Evolutionary conservation across 2,329 filamentous ascomycete species (phyloP).

Genomic region (Bipolaris sorokiniana): DNA sequence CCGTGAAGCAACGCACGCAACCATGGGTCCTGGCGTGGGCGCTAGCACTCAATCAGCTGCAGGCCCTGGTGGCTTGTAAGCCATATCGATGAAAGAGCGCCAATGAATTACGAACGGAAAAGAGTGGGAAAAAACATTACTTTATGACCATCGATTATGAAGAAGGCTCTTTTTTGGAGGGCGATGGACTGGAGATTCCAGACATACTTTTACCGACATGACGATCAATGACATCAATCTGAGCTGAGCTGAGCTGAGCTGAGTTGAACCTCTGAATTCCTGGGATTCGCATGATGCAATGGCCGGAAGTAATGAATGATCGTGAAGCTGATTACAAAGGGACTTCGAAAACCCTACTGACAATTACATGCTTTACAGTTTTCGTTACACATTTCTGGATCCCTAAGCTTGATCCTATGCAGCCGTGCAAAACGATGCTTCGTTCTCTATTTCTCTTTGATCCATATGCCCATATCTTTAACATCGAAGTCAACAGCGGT

Average conservation of each 20-base stretch:
- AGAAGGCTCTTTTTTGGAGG: slow-evolving; percentile 2
- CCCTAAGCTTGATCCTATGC: too few species aligned
- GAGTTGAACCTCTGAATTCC: not conserved
- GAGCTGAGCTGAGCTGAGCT: not conserved
- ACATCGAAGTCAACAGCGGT: too few species aligned
- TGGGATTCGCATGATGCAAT: not conserved
- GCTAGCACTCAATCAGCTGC: slow-evolving; percentile 25
- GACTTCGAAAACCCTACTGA: not conserved
- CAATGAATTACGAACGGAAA: not conserved
- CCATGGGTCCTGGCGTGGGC: slow-evolving; percentile 21
- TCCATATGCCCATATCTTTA: too few species aligned
- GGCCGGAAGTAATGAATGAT: not conserved
- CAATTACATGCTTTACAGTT: too few species aligned
- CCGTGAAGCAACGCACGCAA: slow-evolving; percentile 21
- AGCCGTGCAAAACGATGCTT: too few species aligned
- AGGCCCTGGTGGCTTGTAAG: slow-evolving; percentile 21
- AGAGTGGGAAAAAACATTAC: not conserved
- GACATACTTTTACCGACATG: slow-evolving; percentile 3
- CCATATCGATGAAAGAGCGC: not conserved
- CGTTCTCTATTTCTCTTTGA: too few species aligned
- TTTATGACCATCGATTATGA: slow-evolving; percentile 1
- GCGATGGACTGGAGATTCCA: slow-evolving; percentile 9
- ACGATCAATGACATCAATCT: slow-evolving; percentile 12
- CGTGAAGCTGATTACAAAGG: not conserved
- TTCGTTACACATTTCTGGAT: too few species aligned